Conservation (phyloP, 345 rosid genomes). For the Sapria himalayana region DNA sequence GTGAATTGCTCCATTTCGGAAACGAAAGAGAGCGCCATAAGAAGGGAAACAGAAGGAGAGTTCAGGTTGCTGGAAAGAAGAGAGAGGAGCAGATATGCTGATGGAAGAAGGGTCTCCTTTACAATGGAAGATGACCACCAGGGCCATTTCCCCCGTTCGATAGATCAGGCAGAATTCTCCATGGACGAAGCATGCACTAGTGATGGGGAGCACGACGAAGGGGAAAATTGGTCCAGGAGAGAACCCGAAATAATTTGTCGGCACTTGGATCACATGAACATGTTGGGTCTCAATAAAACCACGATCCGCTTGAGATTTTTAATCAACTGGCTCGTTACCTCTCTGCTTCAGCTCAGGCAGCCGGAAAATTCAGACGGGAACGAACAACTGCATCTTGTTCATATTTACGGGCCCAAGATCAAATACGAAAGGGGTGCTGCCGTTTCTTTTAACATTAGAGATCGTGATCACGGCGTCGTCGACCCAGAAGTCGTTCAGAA, state of each 20-base stretch:
- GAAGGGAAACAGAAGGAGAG: constrained; percentile 99
- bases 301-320: constrained; percentile 58
- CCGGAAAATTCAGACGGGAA: constrained; percentile 40
- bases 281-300: constrained; percentile 92
- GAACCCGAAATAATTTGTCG: constrained; percentile 75
- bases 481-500: constrained; percentile 84
- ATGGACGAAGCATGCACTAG: constrained; percentile 55
- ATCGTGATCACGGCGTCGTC: constrained; percentile 44
- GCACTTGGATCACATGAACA: constrained; percentile 78
- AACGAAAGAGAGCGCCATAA: constrained; percentile 84
- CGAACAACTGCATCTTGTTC: constrained; percentile 44
- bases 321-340: constrained; percentile 94
- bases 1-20: constrained; percentile 35
- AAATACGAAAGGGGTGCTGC: constrained; percentile 96
- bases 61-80: constrained; percentile 83
- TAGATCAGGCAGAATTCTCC: constrained; percentile 50
- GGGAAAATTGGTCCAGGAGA: constrained; percentile 49
- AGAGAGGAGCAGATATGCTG: constrained; percentile 45
- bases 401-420: constrained; percentile 90
- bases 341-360: constrained; percentile 65
- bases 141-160: constrained; percentile 20
- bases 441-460: constrained; percentile 75
- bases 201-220: constrained; percentile 61
- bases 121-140: constrained; percentile 46
- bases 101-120: constrained; percentile 81